Evolutionary conservation across 2,329 filamentous ascomycete genomes (phyloP).

Genomic region (Trichoderma sp.): DNA sequence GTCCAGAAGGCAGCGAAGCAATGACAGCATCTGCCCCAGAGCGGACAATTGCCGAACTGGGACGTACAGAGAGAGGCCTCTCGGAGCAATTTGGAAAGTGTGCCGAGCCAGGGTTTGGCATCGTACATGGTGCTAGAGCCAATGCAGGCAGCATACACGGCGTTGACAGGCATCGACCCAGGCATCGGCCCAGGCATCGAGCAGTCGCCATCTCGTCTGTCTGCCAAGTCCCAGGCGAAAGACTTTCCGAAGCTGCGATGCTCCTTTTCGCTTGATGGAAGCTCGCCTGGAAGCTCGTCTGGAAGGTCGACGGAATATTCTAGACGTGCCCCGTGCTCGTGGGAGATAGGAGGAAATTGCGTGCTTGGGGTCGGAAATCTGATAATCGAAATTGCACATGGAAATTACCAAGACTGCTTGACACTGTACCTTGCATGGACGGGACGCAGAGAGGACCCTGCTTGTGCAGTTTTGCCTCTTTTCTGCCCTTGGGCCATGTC

Average conservation of each 20-base stretch:
- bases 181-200: background rate
- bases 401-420: background rate
- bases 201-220: conserved; percentile 7
- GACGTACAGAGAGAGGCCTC: background rate
- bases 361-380: conserved; percentile 1
- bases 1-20: background rate
- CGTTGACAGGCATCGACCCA: background rate
- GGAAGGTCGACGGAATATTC: conserved; percentile 16
- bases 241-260: background rate
- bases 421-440: conserved; percentile 21
- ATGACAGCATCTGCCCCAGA: background rate
- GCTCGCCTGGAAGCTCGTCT: conserved; percentile 3
- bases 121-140: conserved; percentile 9
- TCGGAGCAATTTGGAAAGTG: background rate
- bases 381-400: conserved; percentile 8
- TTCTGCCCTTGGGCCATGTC: background rate
- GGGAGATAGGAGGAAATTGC: conserved; percentile 18
- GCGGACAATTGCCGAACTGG: background rate
- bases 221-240: background rate
- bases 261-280: conserved; percentile 4
- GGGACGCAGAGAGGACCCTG: conserved; percentile 7
- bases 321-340: background rate
- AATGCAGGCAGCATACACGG: background rate
- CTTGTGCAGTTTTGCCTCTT: background rate
- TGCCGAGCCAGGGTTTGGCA: background rate